Percentiles rank a stretch among this genome's conserved stretches.
phyloP scores from a whole-genome alignment of 2,329 filamentous ascomycete species.

The Alternaria solani region DNA sequence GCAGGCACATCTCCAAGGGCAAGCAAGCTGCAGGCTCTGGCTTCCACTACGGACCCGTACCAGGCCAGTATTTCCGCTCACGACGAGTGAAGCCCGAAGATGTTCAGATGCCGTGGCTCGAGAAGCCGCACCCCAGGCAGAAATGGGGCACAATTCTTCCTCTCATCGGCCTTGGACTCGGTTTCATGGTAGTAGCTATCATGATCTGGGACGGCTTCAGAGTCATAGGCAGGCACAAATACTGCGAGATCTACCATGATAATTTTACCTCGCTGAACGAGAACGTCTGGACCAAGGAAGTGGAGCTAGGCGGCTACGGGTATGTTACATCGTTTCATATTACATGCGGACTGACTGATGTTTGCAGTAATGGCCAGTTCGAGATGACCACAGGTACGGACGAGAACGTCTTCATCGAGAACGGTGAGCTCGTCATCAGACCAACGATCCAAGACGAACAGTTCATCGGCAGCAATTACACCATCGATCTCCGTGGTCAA shows the following conservation, averaged over 20 bases:
- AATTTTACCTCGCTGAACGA: conserved; percentile 67
- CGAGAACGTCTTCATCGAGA: conserved; percentile 76
- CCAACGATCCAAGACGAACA: conserved; percentile 76
- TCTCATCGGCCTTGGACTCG: conserved; percentile 73
- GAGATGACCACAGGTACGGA: conserved; percentile 75
- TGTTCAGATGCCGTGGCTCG: conserved; percentile 78
- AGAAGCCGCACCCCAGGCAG: conserved; percentile 77
- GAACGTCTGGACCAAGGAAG: conserved; percentile 76
- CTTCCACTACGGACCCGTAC: conserved; percentile 16
- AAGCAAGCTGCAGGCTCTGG: conserved; percentile 17
- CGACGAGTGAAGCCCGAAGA: conserved; percentile 75
- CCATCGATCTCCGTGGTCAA: conserved; percentile 72
- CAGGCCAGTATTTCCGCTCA: conserved; percentile 69
- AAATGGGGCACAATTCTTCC: conserved; percentile 89
- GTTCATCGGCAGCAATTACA: conserved; percentile 70
- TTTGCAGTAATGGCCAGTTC: conserved; percentile 78
- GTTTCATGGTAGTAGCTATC: conserved; percentile 72
- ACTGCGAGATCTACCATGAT: conserved; percentile 73
- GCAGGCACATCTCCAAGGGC: neutral
- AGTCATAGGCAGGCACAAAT: conserved; percentile 77
- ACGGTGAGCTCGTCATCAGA: conserved; percentile 76
- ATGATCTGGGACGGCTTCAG: conserved; percentile 77
- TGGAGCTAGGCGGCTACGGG: conserved; percentile 79
- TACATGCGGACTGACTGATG: conserved; percentile 34
- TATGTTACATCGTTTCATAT: conserved; percentile 55